Base-by-base conservation (phyloP, 1,284 basidiomycete species). In the Quambalaria eucalypti region DNA sequence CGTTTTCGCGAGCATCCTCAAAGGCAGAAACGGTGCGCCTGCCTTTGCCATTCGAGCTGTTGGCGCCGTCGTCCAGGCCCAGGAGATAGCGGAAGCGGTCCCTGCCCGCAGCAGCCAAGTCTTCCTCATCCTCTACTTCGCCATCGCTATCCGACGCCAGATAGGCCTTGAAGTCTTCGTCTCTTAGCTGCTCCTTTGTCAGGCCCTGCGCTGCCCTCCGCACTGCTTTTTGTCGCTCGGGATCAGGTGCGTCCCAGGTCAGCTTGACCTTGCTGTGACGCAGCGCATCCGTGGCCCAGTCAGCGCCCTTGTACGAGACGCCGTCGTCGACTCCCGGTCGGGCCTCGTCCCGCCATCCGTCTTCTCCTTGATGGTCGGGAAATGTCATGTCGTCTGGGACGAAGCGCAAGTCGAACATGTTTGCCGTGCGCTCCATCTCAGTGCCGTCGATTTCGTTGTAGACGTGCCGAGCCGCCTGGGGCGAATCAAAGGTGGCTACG, bases 231-330 rank as follows among this genome's bases (percentile, higher is more conserved):
- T 81, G 82, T 19, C 95, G 86, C 72, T 93, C 87, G 2, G 89
- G 86, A 69, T 98, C 93, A 76, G 98, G 95, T 62, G 92, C 89
- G 71, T 98, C 95, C 95, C 95, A 99, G 8, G 93, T 97, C 26
- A 98, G 81, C 71, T 89, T 93, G 64, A 98, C 93, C 78, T 90
- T 92, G 12, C 95, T 98, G 76, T 98, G 92, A 7, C 95, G 86
- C n/a, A 99, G 82, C 6, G 92, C 90, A 73, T 93, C 90, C 1
- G 95, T 99, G 28, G 87, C 86, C 70, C 93, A 99, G 49, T 98
- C 90, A 30, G 93, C 82, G 1, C 83, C 84, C 73, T 86, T 87
- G 78, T 90, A 90, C 29, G 80, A 77, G 25, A 77, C 60, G 2
- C 36, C 78, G n/a, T 81, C 78, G 51, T 85, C 78, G 19, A 76